A percentile compares a stretch with the other conserved stretches of the same genome.
Evolutionary conservation across 148 eudicot species (phyloP).

Genomic region (Camellia granthamiana): DNA sequence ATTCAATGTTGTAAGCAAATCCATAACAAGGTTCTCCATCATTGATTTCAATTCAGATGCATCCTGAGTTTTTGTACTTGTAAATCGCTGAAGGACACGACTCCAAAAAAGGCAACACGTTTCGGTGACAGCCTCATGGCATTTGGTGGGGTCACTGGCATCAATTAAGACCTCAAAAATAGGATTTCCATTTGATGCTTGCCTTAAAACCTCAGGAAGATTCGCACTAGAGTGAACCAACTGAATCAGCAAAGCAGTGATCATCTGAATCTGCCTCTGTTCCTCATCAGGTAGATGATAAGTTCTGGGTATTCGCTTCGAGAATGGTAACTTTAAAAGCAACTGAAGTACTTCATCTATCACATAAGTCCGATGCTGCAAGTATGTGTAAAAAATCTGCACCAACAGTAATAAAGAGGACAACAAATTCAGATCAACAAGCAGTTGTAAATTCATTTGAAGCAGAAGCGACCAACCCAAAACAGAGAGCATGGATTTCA

Average conservation of each 20-base stretch:
- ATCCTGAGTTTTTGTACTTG: constrained; percentile 75
- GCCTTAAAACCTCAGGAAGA: constrained; percentile 79
- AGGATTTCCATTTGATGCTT: constrained; percentile 40
- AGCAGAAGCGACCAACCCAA: background rate
- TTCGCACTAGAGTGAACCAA: constrained; percentile 85
- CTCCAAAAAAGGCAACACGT: constrained; percentile 93
- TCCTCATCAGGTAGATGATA: constrained; percentile 96
- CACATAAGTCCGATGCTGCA: constrained; percentile 80
- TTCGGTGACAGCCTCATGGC: constrained; percentile 90
- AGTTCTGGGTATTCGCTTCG: constrained; percentile 75
- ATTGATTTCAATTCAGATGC: constrained; percentile 79
- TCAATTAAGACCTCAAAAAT: constrained; percentile 62
- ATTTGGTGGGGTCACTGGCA: constrained; percentile 49
- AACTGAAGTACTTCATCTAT: constrained; percentile 81
- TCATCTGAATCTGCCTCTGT: constrained; percentile 93
- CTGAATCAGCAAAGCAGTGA: constrained; percentile 78
- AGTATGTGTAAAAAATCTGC: constrained; percentile 81
- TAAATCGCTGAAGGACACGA: constrained; percentile 79
- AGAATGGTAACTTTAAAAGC: constrained; percentile 76
- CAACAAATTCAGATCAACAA: constrained; percentile 17
- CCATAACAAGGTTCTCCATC: constrained; percentile 81
- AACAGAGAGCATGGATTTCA: constrained; percentile 7
- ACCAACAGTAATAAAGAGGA: constrained; percentile 18
- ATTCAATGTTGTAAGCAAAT: constrained; percentile 76
- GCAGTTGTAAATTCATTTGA: background rate